These are phyloP conservation scores for Rhodotorula taiwanensis DNA, from an alignment of 768 basidiomycete genomes.

Conservation along the genomic window DNA sequence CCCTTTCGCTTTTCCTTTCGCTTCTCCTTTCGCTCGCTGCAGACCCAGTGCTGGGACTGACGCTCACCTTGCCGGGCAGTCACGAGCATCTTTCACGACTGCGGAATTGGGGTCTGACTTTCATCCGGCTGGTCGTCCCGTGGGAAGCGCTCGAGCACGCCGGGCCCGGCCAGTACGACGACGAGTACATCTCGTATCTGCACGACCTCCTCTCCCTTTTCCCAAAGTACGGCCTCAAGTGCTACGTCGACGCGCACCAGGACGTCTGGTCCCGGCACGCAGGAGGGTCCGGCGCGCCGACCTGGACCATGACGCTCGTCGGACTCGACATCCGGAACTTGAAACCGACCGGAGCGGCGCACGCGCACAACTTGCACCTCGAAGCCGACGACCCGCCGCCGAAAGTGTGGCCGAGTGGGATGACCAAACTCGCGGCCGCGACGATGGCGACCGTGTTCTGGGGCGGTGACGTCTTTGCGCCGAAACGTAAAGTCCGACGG, in stretches of 20 bases:
- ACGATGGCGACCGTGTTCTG: conserved; percentile 94
- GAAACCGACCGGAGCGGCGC: conserved; percentile 78
- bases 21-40: background rate
- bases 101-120: conserved; percentile 31
- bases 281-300: conserved; percentile 88
- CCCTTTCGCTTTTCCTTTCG: conserved; percentile 52
- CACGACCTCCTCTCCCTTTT: conserved; percentile 57
- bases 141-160: conserved; percentile 97
- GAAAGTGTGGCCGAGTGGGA: conserved; percentile 38
- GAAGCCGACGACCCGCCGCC: conserved; percentile 35
- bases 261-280: conserved; percentile 90
- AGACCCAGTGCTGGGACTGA: too few species aligned
- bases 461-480: conserved; percentile 81
- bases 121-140: conserved; percentile 65
- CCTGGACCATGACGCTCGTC: conserved; percentile 76
- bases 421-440: conserved; percentile 24
- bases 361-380: conserved; percentile 66
- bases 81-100: conserved; percentile 34
- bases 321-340: conserved; percentile 77
- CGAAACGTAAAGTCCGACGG: conserved; percentile 54
- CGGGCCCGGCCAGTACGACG: conserved; percentile 79
- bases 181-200: conserved; percentile 73
- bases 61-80: conserved; percentile 6
- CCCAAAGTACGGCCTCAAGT: conserved; percentile 65
- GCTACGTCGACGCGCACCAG: conserved; percentile 73